Conservation (phyloP, 2,329 filamentous ascomycete genomes). For the Ophiocordyceps sinensis region DNA sequence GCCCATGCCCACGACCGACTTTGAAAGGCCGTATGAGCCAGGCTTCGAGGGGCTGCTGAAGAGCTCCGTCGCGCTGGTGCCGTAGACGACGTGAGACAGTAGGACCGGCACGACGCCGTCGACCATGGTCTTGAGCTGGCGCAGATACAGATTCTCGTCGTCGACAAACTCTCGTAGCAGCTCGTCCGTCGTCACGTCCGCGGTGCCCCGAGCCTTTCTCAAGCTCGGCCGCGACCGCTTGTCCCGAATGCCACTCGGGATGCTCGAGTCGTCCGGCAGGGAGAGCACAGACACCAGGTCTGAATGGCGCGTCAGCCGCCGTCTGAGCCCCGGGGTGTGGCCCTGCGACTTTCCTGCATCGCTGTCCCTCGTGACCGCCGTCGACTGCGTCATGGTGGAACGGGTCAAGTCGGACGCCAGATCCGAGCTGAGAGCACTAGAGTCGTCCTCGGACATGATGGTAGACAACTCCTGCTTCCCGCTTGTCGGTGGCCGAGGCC, state of each 20-base stretch:
- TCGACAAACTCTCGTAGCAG: conserved; percentile 66
- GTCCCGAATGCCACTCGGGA: conserved; percentile 49
- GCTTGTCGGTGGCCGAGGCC: conserved; percentile 34
- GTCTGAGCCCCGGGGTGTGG: conserved; percentile 44
- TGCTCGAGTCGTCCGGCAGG: conserved; percentile 41
- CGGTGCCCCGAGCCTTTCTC: conserved; percentile 53
- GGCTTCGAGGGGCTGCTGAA: conserved; percentile 41
- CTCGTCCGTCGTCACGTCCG: conserved; percentile 57
- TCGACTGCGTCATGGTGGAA: conserved; percentile 39
- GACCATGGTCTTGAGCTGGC: conserved; percentile 83
- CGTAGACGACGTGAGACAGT: conserved; percentile 68
- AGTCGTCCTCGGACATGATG: conserved; percentile 37
- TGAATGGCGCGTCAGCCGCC: conserved; percentile 77
- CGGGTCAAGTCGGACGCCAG: conserved; percentile 31
- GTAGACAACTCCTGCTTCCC: conserved; percentile 42
- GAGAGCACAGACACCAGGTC: conserved; percentile 91
- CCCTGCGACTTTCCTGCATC: conserved; percentile 23
- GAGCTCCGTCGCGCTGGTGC: conserved; percentile 48
- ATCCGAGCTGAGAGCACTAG: conserved; percentile 31
- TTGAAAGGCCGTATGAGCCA: conserved; percentile 51
- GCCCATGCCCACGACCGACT: conserved; percentile 89
- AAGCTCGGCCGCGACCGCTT: conserved; percentile 67
- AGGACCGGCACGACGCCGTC: conserved; percentile 92
- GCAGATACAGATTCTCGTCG: conserved; percentile 77
- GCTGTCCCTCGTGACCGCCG: conserved; percentile 31